These are phyloP conservation scores for Apiospora saccharicola DNA, from an alignment of 2,329 filamentous ascomycete genomes.

Conservation along the genomic window DNA sequence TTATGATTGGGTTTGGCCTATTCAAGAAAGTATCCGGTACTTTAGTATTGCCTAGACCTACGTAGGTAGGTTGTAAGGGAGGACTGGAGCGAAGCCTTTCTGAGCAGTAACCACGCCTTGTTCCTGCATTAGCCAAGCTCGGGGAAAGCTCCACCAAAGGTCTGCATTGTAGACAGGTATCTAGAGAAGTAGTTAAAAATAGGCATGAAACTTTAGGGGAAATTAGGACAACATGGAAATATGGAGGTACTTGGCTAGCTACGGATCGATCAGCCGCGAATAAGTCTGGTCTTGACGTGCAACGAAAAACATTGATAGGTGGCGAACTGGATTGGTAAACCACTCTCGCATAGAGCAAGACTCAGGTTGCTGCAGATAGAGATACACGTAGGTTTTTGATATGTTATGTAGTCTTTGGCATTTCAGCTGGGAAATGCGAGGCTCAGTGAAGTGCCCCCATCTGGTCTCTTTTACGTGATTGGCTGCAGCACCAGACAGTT, in stretches of 20 bases:
- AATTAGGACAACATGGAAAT: conserved; percentile 20
- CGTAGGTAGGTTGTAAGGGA: neutral
- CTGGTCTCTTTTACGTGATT: neutral
- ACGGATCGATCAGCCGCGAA: neutral
- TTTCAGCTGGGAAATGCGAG: neutral
- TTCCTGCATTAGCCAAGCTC: conserved; percentile 30
- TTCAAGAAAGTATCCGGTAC: neutral
- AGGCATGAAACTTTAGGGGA: conserved; percentile 29
- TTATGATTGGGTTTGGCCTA: neutral
- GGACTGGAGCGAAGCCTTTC: conserved; percentile 12
- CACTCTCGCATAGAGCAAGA: neutral
- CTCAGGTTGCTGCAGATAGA: neutral
- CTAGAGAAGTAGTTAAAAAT: conserved; percentile 27
- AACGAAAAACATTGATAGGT: neutral
- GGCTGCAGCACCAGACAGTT: neutral
- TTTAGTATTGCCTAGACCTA: neutral
- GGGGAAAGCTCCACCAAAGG: conserved; percentile 15
- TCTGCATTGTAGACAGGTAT: conserved; percentile 8
- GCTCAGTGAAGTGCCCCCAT: neutral
- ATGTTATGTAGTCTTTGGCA: neutral
- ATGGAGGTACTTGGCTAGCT: neutral
- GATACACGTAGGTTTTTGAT: neutral
- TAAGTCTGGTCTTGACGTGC: neutral
- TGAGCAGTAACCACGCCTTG: conserved; percentile 17
- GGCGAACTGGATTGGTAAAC: neutral